Conservation (phyloP, 306 rosid genomes). For the Dalbergia oliveri region DNA sequence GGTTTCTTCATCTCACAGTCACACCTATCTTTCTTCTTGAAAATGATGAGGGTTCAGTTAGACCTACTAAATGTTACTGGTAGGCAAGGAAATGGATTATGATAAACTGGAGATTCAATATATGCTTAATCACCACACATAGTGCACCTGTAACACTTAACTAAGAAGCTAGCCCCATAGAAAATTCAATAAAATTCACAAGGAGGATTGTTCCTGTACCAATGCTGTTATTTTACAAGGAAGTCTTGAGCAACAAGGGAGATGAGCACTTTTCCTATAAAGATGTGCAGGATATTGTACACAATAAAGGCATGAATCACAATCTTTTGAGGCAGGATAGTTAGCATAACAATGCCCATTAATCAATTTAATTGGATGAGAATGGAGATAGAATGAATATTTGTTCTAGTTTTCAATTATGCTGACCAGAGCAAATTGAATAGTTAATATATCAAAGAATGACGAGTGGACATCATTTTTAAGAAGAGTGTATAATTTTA, state of each 20-base stretch:
- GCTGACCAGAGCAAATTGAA: slow-evolving; percentile 8
- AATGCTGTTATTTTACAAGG: not conserved
- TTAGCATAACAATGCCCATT: not conserved
- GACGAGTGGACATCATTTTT: no score
- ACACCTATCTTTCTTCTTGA: not conserved
- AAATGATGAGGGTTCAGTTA: not conserved
- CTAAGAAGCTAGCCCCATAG: not conserved
- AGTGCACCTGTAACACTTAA: slow-evolving; percentile 2
- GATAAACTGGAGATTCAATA: not conserved
- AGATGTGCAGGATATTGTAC: not conserved
- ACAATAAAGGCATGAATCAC: not conserved
- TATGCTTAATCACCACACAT: not conserved
- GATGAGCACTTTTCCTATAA: not conserved
- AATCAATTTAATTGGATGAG: not conserved
- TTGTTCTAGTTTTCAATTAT: not conserved
- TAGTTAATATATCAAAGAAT: not conserved
- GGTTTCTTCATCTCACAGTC: not conserved
- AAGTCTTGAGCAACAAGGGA: not conserved
- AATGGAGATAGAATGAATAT: not conserved
- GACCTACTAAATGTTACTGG: not conserved
- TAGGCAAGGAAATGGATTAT: not conserved
- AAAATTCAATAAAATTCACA: slow-evolving; percentile 11
- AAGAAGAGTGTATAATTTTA: no score
- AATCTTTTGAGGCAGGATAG: not conserved
- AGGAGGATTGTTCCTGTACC: slow-evolving; percentile 2